Evolutionary conservation across 805 yeast genomes (phyloP).

Genomic region (Pichia rugopelliculosa): DNA sequence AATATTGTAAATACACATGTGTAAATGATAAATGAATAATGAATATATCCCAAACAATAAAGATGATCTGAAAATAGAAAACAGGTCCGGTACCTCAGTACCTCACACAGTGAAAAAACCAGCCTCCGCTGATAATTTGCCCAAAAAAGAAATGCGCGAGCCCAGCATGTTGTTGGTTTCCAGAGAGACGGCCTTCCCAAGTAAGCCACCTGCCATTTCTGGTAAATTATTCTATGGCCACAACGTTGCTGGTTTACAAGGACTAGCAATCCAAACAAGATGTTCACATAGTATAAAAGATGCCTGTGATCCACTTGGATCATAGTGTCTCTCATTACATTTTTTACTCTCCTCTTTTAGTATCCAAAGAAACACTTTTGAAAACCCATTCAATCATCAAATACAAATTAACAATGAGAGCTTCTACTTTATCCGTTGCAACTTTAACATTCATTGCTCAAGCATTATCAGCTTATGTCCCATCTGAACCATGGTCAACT

Average conservation of each 20-base stretch:
- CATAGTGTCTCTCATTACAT: not conserved
- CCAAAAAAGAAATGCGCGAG: not conserved
- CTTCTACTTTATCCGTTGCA: conserved; percentile 20
- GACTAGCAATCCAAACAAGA: conserved; percentile 3
- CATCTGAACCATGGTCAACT: conserved; percentile 62
- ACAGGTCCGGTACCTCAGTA: no score
- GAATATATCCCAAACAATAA: not conserved
- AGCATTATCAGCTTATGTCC: conserved; percentile 54
- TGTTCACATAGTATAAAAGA: not conserved
- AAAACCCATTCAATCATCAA: not conserved
- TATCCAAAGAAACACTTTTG: conserved; percentile 3
- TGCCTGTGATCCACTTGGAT: conserved; percentile 1
- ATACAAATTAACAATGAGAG: conserved; percentile 9
- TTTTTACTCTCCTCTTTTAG: not conserved
- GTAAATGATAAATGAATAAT: not conserved
- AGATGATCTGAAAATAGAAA: not conserved
- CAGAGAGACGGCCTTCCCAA: not conserved
- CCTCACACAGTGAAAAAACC: not conserved
- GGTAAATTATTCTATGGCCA: not conserved
- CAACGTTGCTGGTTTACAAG: not conserved
- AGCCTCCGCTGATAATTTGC: not conserved
- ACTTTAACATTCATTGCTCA: conserved; percentile 37
- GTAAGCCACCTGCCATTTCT: not conserved
- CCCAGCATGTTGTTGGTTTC: not conserved
- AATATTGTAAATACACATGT: no score